Percentiles rank a stretch among this genome's conserved stretches.
phyloP scores from a whole-genome alignment of 2,329 filamentous ascomycete genomes.

The Colletotrichum lindemuthianum region DNA sequence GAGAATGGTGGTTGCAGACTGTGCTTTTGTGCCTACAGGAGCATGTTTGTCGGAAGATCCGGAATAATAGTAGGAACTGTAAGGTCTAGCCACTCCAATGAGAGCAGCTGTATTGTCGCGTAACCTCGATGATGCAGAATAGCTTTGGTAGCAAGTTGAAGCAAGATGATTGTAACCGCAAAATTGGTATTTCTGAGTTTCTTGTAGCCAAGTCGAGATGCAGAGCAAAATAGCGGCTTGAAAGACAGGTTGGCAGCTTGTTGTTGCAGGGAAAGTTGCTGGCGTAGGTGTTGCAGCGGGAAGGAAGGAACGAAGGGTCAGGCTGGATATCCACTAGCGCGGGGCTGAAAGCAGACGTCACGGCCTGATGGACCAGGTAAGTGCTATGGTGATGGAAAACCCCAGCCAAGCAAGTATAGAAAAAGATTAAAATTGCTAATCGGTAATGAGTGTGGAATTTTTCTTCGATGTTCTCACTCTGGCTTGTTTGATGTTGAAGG shows the following conservation, averaged over 20 bases:
- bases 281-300: neutral
- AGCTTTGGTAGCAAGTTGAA: neutral
- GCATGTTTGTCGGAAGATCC: conserved; percentile 31
- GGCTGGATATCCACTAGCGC: conserved; percentile 32
- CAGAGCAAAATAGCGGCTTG: conserved; percentile 1
- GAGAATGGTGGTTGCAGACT: conserved; percentile 14
- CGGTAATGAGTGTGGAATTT: no score
- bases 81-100: conserved; percentile 22
- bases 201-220: conserved; percentile 18
- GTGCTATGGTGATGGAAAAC: neutral
- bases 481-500: no score
- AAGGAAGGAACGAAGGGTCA: conserved; percentile 16
- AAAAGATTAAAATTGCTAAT: no score
- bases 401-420: neutral
- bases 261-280: conserved; percentile 12
- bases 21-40: conserved; percentile 31
- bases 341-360: conserved; percentile 36
- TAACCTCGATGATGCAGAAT: conserved; percentile 12
- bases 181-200: conserved; percentile 15
- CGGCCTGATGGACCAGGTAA: conserved; percentile 2
- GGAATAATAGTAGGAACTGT: conserved; percentile 5
- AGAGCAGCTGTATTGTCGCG: conserved; percentile 24
- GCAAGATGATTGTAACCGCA: neutral
- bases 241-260: conserved; percentile 14
- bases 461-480: no score